Percentiles rank a stretch among this genome's conserved stretches.
These are phyloP conservation scores for Athelia psychrophila DNA, from an alignment of 1,284 basidiomycete species.

Conservation along the genomic window DNA sequence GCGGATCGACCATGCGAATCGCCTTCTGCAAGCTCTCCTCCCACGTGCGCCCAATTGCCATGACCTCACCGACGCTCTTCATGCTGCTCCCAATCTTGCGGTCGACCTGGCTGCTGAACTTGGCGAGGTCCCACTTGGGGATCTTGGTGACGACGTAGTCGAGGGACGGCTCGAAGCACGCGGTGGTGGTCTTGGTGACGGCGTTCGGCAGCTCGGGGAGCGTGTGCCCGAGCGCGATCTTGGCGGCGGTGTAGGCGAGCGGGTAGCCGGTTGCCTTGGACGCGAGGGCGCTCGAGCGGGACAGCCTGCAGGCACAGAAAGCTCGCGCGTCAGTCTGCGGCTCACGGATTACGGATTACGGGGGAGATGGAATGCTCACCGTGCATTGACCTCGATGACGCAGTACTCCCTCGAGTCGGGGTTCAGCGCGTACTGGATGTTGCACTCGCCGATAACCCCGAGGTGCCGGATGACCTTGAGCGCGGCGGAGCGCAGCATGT, in stretches of 20 bases:
- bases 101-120: conserved; percentile 93
- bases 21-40: conserved; percentile 99
- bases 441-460: conserved; percentile 97
- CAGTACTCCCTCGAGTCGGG: conserved; percentile 93
- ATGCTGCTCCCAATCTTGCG: conserved; percentile 95
- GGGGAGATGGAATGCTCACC: conserved; percentile 39
- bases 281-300: conserved; percentile 73
- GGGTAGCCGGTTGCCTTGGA: conserved; percentile 99
- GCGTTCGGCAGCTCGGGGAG: conserved; percentile 98
- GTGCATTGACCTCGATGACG: conserved; percentile 97
- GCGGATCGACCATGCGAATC: conserved; percentile 94
- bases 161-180: conserved; percentile 98
- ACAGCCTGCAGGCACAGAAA: no score
- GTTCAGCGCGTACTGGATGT: conserved; percentile 98
- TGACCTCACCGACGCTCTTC: conserved; percentile 99
- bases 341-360: no score
- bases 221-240: conserved; percentile 98
- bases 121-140: conserved; percentile 99
- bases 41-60: conserved; percentile 99
- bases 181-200: conserved; percentile 98
- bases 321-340: no score
- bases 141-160: conserved; percentile 99
- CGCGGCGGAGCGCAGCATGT: conserved; percentile 97
- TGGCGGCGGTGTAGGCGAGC: conserved; percentile 98
- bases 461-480: conserved; percentile 98